Evolutionary conservation across 1,139 yeast genomes (phyloP), one percentile per base, ranked within the genome.

Genomic region (Geotrichum restrictum): DNA sequence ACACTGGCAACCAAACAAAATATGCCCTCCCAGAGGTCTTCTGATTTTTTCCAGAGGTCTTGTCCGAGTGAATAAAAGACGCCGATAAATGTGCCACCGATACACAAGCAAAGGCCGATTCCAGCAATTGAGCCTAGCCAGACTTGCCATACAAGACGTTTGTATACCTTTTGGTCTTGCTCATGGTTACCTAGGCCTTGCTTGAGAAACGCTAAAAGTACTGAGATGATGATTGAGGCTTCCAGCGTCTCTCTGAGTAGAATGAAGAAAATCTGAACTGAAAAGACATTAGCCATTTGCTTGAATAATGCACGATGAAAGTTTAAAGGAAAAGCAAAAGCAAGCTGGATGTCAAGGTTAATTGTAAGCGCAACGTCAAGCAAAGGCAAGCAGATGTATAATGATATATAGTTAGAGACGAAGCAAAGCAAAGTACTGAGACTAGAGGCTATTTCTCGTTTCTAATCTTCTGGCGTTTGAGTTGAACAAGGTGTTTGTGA

Each of bases 161-260:
- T 47, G 22, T 54, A 41, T 6, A 55, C 49, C 19, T 19, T 38
- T 22, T 13, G 29, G 13, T 46, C 39, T 21, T 46, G 44, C 22
- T 39, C 29, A 5, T 19, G 21, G 5, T 38, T 24, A n/a, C 33
- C 39, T 10, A 86, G 76, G 65, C 89, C 85, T 72, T 89, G 96
- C 67, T 86, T 88, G 56, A 91, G 80, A 71, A 91, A 91, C 16
- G 97, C 93, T 56, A 91, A 77, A 55, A 91, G 77, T 48, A 91
- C 96, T 2, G 98, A 88, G 53, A 91, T 85, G 58, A 91, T 89
- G 57, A 91, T 81, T 45, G 89, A 79, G 45, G 96, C 96, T 73
- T 91, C 98, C 58, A 91, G 75, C 1, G 95, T 76, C 72, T 91
- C 98, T 72, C 98, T 81, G 63, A 91, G 79, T 55, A 88, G 88